Percentiles rank a stretch among this genome's conserved stretches.
These are phyloP conservation scores for Escovopsis sp. DNA, from an alignment of 2,329 filamentous ascomycete species.

Conservation along the genomic window DNA sequence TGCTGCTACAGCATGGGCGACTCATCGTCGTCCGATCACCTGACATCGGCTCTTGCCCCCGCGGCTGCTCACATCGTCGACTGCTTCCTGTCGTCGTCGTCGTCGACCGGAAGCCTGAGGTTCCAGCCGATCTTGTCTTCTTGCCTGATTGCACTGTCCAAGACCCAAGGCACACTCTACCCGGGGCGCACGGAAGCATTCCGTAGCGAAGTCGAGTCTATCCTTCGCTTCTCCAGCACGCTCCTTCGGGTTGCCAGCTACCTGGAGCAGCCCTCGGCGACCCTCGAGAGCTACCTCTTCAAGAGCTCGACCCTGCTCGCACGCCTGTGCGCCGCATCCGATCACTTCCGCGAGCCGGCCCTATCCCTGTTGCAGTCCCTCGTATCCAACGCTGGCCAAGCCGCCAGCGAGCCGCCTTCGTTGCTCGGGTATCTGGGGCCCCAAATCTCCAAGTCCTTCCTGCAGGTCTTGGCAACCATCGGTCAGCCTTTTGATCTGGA, in stretches of 20 bases:
- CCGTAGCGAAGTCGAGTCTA: slow-evolving; percentile 46
- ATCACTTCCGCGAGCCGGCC: slow-evolving; percentile 49
- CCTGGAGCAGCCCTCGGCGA: slow-evolving; percentile 45
- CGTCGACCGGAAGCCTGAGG: slow-evolving; percentile 51
- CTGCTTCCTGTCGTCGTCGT: slow-evolving; percentile 56
- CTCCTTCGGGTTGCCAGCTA: slow-evolving; percentile 57
- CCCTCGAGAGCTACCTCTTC: slow-evolving; percentile 66
- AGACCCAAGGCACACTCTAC: slow-evolving; percentile 48
- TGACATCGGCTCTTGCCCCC: slow-evolving; percentile 50
- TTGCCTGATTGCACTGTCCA: slow-evolving; percentile 34
- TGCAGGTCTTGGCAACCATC: slow-evolving; percentile 61
- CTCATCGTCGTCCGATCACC: slow-evolving; percentile 26
- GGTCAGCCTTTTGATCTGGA: slow-evolving; percentile 59
- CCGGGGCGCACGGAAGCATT: slow-evolving; percentile 38
- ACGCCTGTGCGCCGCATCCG: slow-evolving; percentile 57
- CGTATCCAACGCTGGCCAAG: slow-evolving; percentile 52
- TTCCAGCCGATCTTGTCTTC: slow-evolving; percentile 65
- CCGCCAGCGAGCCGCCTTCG: slow-evolving; percentile 68
- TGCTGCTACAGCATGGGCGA: slow-evolving; percentile 66
- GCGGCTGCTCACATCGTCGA: slow-evolving; percentile 65
- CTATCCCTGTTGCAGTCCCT: slow-evolving; percentile 59
- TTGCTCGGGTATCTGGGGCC: slow-evolving; percentile 81
- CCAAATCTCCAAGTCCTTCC: slow-evolving; percentile 68
- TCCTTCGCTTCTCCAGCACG: slow-evolving; percentile 51
- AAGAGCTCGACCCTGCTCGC: slow-evolving; percentile 64